These are phyloP conservation scores for Schizothecium vesticola DNA, from an alignment of 495 filamentous ascomycete species.

Conservation along the genomic window DNA sequence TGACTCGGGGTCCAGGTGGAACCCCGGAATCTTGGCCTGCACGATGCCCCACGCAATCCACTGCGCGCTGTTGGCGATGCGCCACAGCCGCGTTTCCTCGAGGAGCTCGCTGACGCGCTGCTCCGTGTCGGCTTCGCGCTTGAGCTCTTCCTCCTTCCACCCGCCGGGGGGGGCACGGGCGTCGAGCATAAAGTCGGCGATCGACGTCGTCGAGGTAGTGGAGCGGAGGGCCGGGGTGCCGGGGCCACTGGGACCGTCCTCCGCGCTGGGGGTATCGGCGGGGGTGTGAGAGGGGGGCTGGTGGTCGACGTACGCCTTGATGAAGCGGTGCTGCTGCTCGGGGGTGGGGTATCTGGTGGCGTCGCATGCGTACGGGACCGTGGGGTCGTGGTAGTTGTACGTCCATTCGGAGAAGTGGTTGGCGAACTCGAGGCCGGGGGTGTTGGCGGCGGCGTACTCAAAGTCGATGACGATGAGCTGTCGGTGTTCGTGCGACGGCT, in stretches of 20 bases:
- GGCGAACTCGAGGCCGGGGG: conserved; percentile 84
- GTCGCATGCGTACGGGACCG: conserved; percentile 59
- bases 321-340: conserved; percentile 77
- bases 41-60: conserved; percentile 97
- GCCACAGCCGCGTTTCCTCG: conserved; percentile 77
- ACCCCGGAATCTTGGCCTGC: conserved; percentile 76
- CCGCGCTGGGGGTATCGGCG: conserved; percentile 43
- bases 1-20: conserved; percentile 19
- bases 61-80: conserved; percentile 76
- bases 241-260: conserved; percentile 31
- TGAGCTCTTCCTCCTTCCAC: conserved; percentile 56
- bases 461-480: conserved; percentile 97
- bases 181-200: conserved; percentile 67
- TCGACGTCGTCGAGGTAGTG: conserved; percentile 34
- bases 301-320: conserved; percentile 83
- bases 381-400: conserved; percentile 84
- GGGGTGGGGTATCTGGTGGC: conserved; percentile 66
- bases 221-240: conserved; percentile 26
- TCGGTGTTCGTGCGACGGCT: conserved; percentile 87
- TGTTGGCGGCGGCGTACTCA: conserved; percentile 91
- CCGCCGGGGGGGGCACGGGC: conserved; percentile 52
- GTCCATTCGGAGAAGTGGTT: conserved; percentile 99
- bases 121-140: conserved; percentile 55
- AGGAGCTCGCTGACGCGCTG: conserved; percentile 61
- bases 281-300: conserved; percentile 46